Evolutionary conservation across 805 yeast genomes (phyloP).

Genomic region (Candida sakaeoensis): DNA sequence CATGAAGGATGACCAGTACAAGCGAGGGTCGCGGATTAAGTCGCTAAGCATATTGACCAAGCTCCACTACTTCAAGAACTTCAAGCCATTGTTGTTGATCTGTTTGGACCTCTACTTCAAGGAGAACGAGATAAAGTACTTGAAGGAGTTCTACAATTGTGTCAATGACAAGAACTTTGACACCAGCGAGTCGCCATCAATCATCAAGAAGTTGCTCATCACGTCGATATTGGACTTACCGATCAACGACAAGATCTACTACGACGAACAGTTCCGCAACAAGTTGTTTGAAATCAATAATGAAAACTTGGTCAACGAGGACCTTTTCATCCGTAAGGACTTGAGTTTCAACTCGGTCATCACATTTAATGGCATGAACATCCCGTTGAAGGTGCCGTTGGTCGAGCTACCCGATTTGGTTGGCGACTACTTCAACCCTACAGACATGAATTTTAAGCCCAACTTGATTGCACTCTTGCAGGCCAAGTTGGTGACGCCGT

Average conservation of each 20-base stretch:
- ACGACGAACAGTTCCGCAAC: slow-evolving; percentile 36
- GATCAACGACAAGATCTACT: slow-evolving; percentile 36
- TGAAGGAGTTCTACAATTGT: slow-evolving; percentile 27
- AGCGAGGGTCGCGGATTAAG: slow-evolving; percentile 59
- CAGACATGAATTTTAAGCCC: slow-evolving; percentile 40
- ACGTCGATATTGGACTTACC: slow-evolving; percentile 43
- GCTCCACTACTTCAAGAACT: slow-evolving; percentile 48
- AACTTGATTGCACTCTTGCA: slow-evolving; percentile 33
- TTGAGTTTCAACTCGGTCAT: slow-evolving; percentile 39
- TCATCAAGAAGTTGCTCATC: slow-evolving; percentile 34
- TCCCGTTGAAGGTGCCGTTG: slow-evolving; percentile 44
- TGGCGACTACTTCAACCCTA: slow-evolving; percentile 44
- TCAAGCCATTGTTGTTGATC: slow-evolving; percentile 55
- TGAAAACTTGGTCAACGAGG: slow-evolving; percentile 21
- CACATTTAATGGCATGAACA: slow-evolving; percentile 37
- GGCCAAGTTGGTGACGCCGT: slow-evolving; percentile 30
- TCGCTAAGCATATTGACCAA: slow-evolving; percentile 58
- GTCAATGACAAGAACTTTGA: slow-evolving; percentile 30
- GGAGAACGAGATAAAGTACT: slow-evolving; percentile 15
- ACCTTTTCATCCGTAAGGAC: slow-evolving; percentile 40
- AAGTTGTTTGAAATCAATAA: slow-evolving; percentile 28
- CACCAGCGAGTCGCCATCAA: slow-evolving; percentile 20
- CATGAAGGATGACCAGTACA: slow-evolving; percentile 40
- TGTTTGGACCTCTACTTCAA: slow-evolving; percentile 48
- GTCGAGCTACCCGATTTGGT: slow-evolving; percentile 37